These are phyloP conservation scores for Gastrodia elata DNA, from an alignment of 106 monocot species.

Conservation along the genomic window DNA sequence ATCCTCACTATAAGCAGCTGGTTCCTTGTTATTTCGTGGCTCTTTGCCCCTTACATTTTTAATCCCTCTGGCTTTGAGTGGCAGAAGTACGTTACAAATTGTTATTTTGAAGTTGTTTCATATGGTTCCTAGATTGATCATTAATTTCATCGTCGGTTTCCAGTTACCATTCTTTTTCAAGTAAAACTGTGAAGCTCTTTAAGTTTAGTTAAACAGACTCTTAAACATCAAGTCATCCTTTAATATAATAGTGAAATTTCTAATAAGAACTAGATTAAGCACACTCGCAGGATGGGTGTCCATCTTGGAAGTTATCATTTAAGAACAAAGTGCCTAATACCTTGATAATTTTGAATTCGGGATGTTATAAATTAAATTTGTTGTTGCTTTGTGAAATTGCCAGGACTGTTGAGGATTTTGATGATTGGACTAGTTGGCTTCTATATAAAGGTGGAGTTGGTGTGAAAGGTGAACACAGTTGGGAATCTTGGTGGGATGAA, in stretches of 20 bases:
- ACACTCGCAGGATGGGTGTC: no score
- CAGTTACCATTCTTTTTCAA: not conserved
- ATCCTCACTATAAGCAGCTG: constrained; percentile 87
- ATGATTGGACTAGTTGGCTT: constrained; percentile 93
- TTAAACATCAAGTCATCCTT: no score
- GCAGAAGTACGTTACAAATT: constrained; percentile 65
- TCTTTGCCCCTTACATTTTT: constrained; percentile 95
- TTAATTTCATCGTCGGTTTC: not conserved
- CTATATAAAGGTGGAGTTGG: constrained; percentile 93
- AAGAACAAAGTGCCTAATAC: no score
- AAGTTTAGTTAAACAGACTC: not conserved
- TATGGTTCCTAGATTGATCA: not conserved
- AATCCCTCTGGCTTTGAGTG: constrained; percentile 98
- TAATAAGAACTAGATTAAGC: no score
- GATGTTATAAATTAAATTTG: no score
- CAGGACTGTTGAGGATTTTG: constrained; percentile 93
- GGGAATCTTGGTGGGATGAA: constrained; percentile 99
- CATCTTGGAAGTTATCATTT: no score
- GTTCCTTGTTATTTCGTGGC: constrained; percentile 91
- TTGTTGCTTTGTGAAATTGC: constrained; percentile 11
- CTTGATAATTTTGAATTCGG: no score
- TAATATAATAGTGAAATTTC: no score
- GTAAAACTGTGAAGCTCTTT: no score
- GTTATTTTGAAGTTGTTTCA: constrained; percentile 3
- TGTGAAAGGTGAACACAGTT: constrained; percentile 73